Conservation (phyloP, 2,329 filamentous ascomycete genomes). For the Botrytis hyacinthi region DNA sequence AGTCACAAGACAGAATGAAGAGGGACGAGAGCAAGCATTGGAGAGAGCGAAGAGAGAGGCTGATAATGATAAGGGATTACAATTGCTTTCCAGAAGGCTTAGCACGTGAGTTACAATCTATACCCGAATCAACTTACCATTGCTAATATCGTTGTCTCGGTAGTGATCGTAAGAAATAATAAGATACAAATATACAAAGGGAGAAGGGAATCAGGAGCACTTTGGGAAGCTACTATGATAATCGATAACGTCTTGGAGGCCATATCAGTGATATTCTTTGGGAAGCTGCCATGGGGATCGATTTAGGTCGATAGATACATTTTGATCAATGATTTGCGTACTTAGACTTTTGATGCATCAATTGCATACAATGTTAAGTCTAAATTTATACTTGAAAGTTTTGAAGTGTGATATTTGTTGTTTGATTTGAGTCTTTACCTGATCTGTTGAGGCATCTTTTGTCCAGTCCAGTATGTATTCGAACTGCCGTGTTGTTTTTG, state of each 20-base stretch:
- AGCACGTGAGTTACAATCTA: constrained; percentile 76
- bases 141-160: constrained; percentile 14
- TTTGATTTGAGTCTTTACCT: not conserved
- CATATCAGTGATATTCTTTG: constrained; percentile 4
- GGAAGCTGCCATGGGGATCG: constrained; percentile 14
- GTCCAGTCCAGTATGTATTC: not conserved
- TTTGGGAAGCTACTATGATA: constrained; percentile 17
- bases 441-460: not conserved
- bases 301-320: constrained; percentile 20
- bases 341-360: constrained; percentile 9
- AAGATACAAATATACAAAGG: constrained; percentile 17
- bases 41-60: constrained; percentile 85
- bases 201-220: not conserved
- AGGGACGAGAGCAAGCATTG: constrained; percentile 77
- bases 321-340: constrained; percentile 17
- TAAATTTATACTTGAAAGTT: not conserved
- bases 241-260: constrained; percentile 13
- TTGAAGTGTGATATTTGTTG: not conserved
- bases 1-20: constrained; percentile 77
- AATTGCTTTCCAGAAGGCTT: constrained; percentile 82
- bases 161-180: constrained; percentile 33
- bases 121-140: not conserved
- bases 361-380: constrained; percentile 19
- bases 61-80: constrained; percentile 85
- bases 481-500: not conserved